Conservation (phyloP, 2,329 filamentous ascomycete genomes). For the Phyllachora maydis region DNA sequence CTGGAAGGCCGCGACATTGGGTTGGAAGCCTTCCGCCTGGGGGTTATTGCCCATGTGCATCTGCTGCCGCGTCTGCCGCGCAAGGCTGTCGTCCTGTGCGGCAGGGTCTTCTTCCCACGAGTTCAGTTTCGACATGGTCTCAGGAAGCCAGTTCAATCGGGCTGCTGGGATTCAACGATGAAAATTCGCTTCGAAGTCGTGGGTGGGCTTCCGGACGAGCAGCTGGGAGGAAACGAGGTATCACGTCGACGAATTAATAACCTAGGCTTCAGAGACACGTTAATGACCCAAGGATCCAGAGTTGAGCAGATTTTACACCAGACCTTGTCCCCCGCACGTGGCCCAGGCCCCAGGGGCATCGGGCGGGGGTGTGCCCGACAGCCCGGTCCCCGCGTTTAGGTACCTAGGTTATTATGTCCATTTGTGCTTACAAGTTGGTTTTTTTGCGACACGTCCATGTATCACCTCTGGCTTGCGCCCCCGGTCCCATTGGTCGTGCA, state of each 20-base stretch:
- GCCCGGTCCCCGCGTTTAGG: too few species aligned
- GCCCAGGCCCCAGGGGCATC: too few species aligned
- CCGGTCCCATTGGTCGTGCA: too few species aligned
- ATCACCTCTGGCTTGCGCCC: too few species aligned
- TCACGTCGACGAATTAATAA: slow-evolving; percentile 1
- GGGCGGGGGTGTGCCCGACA: too few species aligned
- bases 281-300: too few species aligned
- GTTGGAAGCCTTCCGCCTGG: slow-evolving; percentile 34
- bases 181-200: slow-evolving; percentile 6
- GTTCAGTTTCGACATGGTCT: slow-evolving; percentile 66
- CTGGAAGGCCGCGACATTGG: slow-evolving; percentile 49
- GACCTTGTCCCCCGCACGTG: too few species aligned
- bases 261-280: too few species aligned
- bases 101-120: slow-evolving; percentile 86
- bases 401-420: too few species aligned
- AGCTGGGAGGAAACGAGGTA: slow-evolving; percentile 1
- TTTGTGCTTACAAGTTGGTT: too few species aligned
- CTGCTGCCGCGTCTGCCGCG: slow-evolving; percentile 55
- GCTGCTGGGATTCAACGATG: slow-evolving; percentile 1
- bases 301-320: too few species aligned
- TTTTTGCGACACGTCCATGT: too few species aligned
- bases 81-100: slow-evolving; percentile 58
- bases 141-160: neutral
- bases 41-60: slow-evolving; percentile 46
- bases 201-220: neutral